Evolutionary conservation across 345 rosid genomes (phyloP).

Genomic region (Physaria fendleri): DNA sequence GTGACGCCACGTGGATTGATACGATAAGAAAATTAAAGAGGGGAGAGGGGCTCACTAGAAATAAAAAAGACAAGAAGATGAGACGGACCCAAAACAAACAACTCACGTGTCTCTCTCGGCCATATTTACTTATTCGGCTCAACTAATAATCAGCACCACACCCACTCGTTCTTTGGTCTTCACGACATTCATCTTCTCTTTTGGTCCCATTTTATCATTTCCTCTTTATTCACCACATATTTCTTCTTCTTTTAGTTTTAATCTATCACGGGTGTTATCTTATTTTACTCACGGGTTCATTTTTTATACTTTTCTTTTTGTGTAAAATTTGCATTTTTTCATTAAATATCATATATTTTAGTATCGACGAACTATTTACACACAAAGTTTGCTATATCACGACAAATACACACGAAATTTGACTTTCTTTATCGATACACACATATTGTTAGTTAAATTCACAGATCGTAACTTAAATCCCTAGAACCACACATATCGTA

Average conservation of each 20-base stretch:
- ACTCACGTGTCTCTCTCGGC: slow-evolving; percentile 31
- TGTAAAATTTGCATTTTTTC: not conserved
- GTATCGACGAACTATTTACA: no score
- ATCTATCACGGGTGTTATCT: slow-evolving; percentile 1
- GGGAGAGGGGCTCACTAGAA: not conserved
- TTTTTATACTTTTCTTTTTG: no score
- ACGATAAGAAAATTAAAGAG: slow-evolving; percentile 21
- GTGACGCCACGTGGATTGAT: slow-evolving; percentile 20
- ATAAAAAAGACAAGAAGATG: slow-evolving; percentile 4
- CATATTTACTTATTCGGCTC: slow-evolving; percentile 10
- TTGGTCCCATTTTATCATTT: slow-evolving; percentile 12
- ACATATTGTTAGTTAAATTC: no score
- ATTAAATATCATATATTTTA: not conserved
- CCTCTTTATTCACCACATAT: not conserved
- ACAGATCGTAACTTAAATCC: no score
- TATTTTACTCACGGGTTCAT: not conserved
- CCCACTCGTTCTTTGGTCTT: slow-evolving; percentile 15
- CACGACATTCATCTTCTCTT: slow-evolving; percentile 32
- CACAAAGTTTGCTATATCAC: no score
- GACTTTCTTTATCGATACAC: no score
- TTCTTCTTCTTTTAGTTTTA: not conserved
- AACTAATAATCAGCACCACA: slow-evolving; percentile 21
- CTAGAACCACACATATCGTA: no score
- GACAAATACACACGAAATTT: no score
- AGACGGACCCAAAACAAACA: no score